Percentiles rank a stretch among this genome's conserved stretches.
phyloP scores from a whole-genome alignment of 176 grass and related monocot genomes.

The Coix lacrymajobi region DNA sequence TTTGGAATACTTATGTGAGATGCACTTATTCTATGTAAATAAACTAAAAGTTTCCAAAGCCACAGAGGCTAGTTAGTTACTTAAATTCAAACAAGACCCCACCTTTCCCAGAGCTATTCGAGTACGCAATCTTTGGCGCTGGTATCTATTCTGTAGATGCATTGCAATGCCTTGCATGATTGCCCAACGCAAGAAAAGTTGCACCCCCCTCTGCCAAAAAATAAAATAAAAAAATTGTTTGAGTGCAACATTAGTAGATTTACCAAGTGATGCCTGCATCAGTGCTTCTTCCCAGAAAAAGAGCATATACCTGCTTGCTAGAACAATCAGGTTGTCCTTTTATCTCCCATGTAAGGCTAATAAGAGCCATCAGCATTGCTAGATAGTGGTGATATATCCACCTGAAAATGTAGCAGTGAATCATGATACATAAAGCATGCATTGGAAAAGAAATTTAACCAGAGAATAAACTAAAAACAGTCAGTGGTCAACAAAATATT shows the following conservation, averaged over 20 bases:
- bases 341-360: slow-evolving; percentile 98
- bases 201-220: slow-evolving; percentile 70
- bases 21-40: not conserved
- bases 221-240: not conserved
- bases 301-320: slow-evolving; percentile 67
- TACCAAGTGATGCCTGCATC: not conserved
- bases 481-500: not conserved
- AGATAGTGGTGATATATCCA: slow-evolving; percentile 99
- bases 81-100: slow-evolving; percentile 6
- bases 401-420: slow-evolving; percentile 36
- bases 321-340: slow-evolving; percentile 90
- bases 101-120: slow-evolving; percentile 98
- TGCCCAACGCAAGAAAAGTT: slow-evolving; percentile 90
- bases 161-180: slow-evolving; percentile 98
- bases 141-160: slow-evolving; percentile 98
- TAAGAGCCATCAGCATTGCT: slow-evolving; percentile 94
- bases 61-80: not conserved
- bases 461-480: not conserved
- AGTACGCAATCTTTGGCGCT: slow-evolving; percentile 95
- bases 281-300: not conserved
- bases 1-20: not conserved
- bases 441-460: not conserved
- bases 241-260: slow-evolving; percentile 1
- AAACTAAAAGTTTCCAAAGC: not conserved
- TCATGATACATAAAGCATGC: not conserved